These are phyloP conservation scores for Acanthamoeba culbertsoni DNA, from an alignment of 208 protist species.

Conservation along the genomic window DNA sequence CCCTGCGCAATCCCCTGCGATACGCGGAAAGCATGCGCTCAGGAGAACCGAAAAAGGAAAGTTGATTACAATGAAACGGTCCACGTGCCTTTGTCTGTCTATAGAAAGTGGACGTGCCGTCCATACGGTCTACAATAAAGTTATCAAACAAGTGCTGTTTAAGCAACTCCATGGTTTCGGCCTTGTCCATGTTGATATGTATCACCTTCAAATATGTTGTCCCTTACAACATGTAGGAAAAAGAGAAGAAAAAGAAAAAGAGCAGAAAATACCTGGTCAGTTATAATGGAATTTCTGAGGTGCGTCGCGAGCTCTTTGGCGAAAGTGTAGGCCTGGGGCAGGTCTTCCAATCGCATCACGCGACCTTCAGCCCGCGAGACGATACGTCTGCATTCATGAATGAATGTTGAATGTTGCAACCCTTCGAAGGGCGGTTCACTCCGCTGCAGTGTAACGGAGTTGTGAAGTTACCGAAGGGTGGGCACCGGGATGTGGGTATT, in stretches of 20 bases:
- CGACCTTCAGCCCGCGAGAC: not conserved
- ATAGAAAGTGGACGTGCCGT: not conserved
- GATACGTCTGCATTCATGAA: not conserved
- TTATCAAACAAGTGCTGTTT: slow-evolving; percentile 48
- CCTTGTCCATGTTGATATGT: slow-evolving; percentile 22
- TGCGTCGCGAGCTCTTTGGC: not conserved
- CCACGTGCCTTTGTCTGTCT: not conserved
- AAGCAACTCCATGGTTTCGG: slow-evolving; percentile 9
- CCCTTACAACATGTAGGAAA: not conserved
- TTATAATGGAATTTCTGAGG: slow-evolving; percentile 13
- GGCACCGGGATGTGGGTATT: slow-evolving; percentile 32
- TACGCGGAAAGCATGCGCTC: no score
- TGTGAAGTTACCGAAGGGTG: slow-evolving; percentile 16
- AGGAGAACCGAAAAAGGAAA: not conserved
- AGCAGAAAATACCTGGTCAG: not conserved
- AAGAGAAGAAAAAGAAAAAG: not conserved
- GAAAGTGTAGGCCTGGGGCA: not conserved
- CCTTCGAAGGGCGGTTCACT: not conserved
- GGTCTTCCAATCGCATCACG: not conserved
- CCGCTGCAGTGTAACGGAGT: no score
- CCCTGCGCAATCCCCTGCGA: slow-evolving; percentile 52
- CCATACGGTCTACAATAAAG: slow-evolving; percentile 17
- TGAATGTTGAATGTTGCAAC: not conserved
- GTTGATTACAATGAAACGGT: not conserved
- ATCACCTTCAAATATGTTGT: not conserved